Evolutionary conservation across 495 filamentous ascomycete genomes (phyloP), one percentile per base, ranked within the genome.

Genomic region (Schizothecium vesticola): DNA sequence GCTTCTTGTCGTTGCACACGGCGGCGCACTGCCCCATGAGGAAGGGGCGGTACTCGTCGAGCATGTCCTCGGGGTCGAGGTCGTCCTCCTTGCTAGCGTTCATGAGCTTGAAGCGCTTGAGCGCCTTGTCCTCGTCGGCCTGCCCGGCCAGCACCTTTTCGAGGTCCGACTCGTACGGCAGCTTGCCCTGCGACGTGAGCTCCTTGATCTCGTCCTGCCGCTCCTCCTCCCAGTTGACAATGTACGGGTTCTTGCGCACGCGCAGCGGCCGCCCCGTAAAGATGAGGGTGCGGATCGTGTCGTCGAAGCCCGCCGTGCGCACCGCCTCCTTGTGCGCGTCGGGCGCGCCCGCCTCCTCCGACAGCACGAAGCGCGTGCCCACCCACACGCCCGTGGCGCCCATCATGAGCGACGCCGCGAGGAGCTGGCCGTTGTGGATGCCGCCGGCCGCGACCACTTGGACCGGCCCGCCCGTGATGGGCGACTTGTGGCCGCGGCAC

Each of bases 1-100:
- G 78, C 88, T 96, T 96, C 86, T 90, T 91, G 80, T 98, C 93
- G 73, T 94, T 94, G 61, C 94, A 90, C 9, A 97, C 92, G 25
- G 95, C 94, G 24, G 95, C 90, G 51, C 92, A 95, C 83, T 98
- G 95, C 73, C 95, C 95, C 94, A 99, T 98, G 71, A 99, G 77
- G 85, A 87, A 96, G 16, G 95, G 95, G 29, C 92, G 87, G 70
- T 93, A 93, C 76, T 92, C 92, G 75, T 98, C 95, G 83, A 99
- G 87, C 28, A 89, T 87, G 36, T 97, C 93, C 43, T 87, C 85
- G 31, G 80, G 74, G 31, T 87, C 85, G 16, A 77, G 78, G 24
- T 86, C 83, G 25, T 83, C 83, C 24, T 79, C 79, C 64, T 92
- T 93, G 73, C 91, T 77, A 82, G 86, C 93, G 57, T 69, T 67